Percentiles rank a stretch among this genome's conserved stretches.
Conservation (phyloP, 2,329 filamentous ascomycete genomes). For the Epichloe festucae region DNA sequence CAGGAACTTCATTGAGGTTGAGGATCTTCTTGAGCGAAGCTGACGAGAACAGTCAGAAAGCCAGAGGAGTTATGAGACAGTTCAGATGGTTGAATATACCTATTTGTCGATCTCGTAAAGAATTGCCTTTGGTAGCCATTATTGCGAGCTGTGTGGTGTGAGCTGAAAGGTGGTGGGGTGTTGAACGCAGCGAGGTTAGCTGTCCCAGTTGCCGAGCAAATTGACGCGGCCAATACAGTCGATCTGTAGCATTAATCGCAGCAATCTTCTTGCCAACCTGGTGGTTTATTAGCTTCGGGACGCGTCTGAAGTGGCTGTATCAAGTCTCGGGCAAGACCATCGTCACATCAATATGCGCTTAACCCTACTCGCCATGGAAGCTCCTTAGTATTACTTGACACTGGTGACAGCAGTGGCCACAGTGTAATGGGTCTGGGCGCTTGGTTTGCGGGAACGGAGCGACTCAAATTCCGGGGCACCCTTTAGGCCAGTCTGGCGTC, state of each 20-base stretch:
- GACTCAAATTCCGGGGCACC: conserved; percentile 7
- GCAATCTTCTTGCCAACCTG: not conserved
- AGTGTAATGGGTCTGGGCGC: not conserved
- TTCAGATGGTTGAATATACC: conserved; percentile 17
- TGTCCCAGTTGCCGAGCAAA: not conserved
- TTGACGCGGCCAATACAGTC: not conserved
- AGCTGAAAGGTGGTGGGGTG: not conserved
- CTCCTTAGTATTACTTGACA: not conserved
- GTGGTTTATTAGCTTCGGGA: not conserved
- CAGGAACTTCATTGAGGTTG: conserved; percentile 71
- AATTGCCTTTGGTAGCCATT: conserved; percentile 34
- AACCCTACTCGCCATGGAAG: not conserved
- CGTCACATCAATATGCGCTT: not conserved
- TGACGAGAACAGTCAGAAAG: conserved; percentile 22
- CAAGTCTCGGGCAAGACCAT: not conserved
- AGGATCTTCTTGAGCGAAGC: conserved; percentile 91
- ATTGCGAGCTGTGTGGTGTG: conserved; percentile 6
- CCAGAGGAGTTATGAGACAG: not conserved
- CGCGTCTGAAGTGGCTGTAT: not conserved
- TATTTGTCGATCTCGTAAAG: conserved; percentile 39
- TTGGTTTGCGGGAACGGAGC: conserved; percentile 8
- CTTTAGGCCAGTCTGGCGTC: not conserved
- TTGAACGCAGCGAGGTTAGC: not conserved
- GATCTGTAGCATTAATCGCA: not conserved
- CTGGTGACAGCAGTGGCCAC: conserved; percentile 5